A percentile compares a stretch with the other conserved stretches of the same genome.
These are phyloP conservation scores for Stipa capillata DNA, from an alignment of 176 grass and related monocot species.

Conservation along the genomic window DNA sequence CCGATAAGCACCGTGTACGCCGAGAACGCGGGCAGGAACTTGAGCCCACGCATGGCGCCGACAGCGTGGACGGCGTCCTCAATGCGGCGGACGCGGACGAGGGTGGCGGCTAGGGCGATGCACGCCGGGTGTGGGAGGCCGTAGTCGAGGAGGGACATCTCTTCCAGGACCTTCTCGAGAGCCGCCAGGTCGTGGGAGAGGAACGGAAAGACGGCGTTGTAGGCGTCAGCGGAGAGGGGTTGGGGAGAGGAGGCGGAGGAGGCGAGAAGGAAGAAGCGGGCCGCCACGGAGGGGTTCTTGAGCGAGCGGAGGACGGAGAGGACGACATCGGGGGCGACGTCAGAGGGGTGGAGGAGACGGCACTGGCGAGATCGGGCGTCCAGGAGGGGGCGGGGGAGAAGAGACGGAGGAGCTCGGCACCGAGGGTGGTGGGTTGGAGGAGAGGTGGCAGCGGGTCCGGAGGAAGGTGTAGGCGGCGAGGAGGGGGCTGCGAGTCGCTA, in stretches of 20 bases:
- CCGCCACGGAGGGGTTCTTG: conserved; percentile 46
- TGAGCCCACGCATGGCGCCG: conserved; percentile 52
- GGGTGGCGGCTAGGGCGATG: conserved; percentile 31
- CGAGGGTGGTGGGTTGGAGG: neutral
- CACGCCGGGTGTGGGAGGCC: conserved; percentile 47
- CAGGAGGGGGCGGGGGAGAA: conserved; percentile 37
- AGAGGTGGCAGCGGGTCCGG: neutral
- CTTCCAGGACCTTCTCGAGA: conserved; percentile 62
- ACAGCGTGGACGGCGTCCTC: conserved; percentile 45
- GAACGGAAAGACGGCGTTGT: conserved; percentile 52
- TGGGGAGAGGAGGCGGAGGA: conserved; percentile 26
- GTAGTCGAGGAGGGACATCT: conserved; percentile 77
- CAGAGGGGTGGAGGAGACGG: conserved; percentile 42
- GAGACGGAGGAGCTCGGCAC: conserved; percentile 39
- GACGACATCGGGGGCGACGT: conserved; percentile 28
- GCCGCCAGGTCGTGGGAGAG: conserved; percentile 35
- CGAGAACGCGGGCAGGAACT: conserved; percentile 81
- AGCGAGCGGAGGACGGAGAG: conserved; percentile 48
- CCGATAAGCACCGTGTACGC: conserved; percentile 72
- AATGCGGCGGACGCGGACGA: conserved; percentile 43
- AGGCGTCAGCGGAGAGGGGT: conserved; percentile 45
- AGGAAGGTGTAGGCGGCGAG: neutral
- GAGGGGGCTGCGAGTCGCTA: neutral
- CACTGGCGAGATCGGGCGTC: conserved; percentile 44
- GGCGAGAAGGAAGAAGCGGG: conserved; percentile 59